Evolutionary conservation across 176 grass and related monocot species (phyloP), one percentile per base, ranked within the genome.

Genomic region (Tillandsia fasciculata): DNA sequence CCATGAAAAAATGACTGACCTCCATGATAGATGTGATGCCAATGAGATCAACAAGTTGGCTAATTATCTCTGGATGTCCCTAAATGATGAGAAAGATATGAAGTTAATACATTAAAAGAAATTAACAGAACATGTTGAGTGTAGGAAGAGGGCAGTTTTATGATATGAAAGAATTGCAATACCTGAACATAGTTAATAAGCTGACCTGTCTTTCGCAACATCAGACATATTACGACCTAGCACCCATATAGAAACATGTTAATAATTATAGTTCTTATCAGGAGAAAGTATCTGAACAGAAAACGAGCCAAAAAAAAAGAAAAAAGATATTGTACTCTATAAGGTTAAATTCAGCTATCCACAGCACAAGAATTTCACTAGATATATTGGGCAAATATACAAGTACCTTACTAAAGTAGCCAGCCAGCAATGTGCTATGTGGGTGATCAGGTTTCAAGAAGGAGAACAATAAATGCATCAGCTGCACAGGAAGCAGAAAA

Each of bases 391-490:
- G 56, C n/a, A 15, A 51, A 54, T 63, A 51, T 70, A n/a, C 22
- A 65, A 81, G 67, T 93, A 99, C 95, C 87, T 99, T 99, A 76
- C 90, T 99, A 70, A 99, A 99, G 74, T 99, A 99, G 78, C 95
- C 95, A 78, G 90, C 88, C 58, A 90, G 83, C 48, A 94, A 83
- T 77, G 90, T 87, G 64, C 78, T 88, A 70, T 99, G 90, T 28
- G 81, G 70, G 63, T 90, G 77, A 79, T 88, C 90, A 64, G 87
- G 87, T 78, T 88, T 99, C 66, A 99, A 64, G 72, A 99, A 99
- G 49, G 95, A 99, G 84, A 93, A 99, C 76, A 99, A 76, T 58
- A 99, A 80, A 79, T 99, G 79, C 90, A 99, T 94, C 69, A 99
- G 74, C 95, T 99, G 79, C 52, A 87, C 8, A 80, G 73, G 80